A percentile compares a stretch with the other conserved stretches of the same genome.
Conservation (phyloP, 805 yeast species). For the Ogataea degrootiae region DNA sequence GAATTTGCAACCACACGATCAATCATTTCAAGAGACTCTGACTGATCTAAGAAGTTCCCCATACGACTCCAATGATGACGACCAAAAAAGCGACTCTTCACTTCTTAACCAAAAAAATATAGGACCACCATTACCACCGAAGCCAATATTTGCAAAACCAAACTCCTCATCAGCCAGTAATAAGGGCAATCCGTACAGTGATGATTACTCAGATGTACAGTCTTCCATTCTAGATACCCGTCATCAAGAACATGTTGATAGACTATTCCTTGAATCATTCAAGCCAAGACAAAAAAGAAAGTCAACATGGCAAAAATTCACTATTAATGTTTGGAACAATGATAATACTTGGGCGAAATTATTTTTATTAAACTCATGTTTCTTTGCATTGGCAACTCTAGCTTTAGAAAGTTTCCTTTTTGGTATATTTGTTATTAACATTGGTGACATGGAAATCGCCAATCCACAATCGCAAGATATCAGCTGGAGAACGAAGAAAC, state of each 20-base stretch:
- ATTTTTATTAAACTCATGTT: slow-evolving; percentile 29
- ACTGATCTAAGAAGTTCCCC: too few species aligned
- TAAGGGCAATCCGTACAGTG: not conserved
- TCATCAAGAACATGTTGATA: not conserved
- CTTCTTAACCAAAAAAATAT: too few species aligned
- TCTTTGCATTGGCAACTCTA: slow-evolving; percentile 32
- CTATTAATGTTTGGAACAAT: slow-evolving; percentile 11
- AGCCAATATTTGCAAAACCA: too few species aligned
- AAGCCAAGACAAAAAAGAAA: slow-evolving; percentile 5
- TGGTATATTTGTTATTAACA: slow-evolving; percentile 34
- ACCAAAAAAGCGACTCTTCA: too few species aligned
- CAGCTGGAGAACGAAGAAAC: slow-evolving; percentile 23
- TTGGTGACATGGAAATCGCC: slow-evolving; percentile 10
- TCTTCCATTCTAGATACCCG: not conserved
- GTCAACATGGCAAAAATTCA: slow-evolving; percentile 1
- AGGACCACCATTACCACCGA: too few species aligned
- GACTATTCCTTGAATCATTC: slow-evolving; percentile 4
- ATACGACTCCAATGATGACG: too few species aligned
- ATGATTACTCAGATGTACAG: not conserved
- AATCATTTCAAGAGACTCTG: too few species aligned
- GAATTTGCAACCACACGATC: not conserved
- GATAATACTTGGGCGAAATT: slow-evolving; percentile 12
- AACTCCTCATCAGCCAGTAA: not conserved
- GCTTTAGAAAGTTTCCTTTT: slow-evolving; percentile 37
- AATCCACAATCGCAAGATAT: slow-evolving; percentile 3